Base-by-base conservation (phyloP, 2,329 filamentous ascomycete species). In the Fusarium kyushuense region DNA sequence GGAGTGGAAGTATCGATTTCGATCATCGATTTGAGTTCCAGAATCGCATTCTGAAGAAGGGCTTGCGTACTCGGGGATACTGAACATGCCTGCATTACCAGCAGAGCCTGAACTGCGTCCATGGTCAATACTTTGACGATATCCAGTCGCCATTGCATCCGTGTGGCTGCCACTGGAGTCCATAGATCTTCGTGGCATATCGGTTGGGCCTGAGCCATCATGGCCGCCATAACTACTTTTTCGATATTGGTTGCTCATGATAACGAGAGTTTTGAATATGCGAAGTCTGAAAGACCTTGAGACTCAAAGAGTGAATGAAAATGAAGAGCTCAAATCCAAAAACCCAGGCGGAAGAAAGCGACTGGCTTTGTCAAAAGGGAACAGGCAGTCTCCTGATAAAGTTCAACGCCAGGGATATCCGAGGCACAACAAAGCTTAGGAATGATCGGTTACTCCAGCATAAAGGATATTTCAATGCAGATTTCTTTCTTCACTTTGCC, bases 1-100 rank as follows among this genome's bases (percentile, higher is more conserved):
- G 19, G 91, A 94, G 78, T 90, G 90, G 76, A 94, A 95, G 79
- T 90, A 93, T 54, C 84, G 82, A 70, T 83, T 81, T 19, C 77
- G 70, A 27, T 78, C 77, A 46, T 80, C 78, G 17, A 81, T 78
- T 36, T 79, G 77, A 19, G 80, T 58, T 1, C 47, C 55, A 40
- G 82, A 81, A 43, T 78, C 83, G 54, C 82, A 82, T 70, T 83
- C 84, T 23, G 67, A 70, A n/a, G 52, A 41, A 46, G 67, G 67
- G 11, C 63, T 58, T 21, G 67, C 64, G 21, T 65, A 70, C 25
- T 70, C 67, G 10, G 67, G 67, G 35, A 70, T 70, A 14, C 63
- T 70, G 36, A 70, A 70, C 58, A 70, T 69, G 33, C 66, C 66
- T 16, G 49, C 62, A 21, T 69, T 62, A 8, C 66, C 58, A 14